phyloP scores from a whole-genome alignment of 2,329 filamentous ascomycete genomes.

The Penicillium occitanis region DNA sequence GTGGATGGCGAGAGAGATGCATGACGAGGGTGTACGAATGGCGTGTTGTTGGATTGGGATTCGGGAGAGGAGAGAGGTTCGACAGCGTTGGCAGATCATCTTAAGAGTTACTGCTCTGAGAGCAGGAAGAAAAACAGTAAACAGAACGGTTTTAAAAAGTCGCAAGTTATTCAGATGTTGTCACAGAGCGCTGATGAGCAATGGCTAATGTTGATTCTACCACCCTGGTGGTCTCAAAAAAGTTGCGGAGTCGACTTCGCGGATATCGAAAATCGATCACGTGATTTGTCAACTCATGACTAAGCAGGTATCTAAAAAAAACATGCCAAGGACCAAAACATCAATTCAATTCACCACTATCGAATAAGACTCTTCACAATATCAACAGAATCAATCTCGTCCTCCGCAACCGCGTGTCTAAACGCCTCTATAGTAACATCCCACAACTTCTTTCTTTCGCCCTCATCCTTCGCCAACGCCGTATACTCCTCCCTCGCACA shows the following conservation, averaged over 20 bases:
- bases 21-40: slow-evolving; percentile 31
- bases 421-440: slow-evolving; percentile 14
- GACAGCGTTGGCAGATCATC: slow-evolving; percentile 47
- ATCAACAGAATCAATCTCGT: slow-evolving; percentile 16
- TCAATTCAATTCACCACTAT: neutral
- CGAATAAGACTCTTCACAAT: slow-evolving; percentile 11
- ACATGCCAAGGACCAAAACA: no score
- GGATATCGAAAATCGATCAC: neutral
- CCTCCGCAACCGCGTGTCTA: slow-evolving; percentile 15
- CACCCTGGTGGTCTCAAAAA: neutral
- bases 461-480: slow-evolving; percentile 14
- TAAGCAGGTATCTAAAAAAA: neutral
- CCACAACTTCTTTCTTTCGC: slow-evolving; percentile 16
- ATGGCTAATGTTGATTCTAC: neutral
- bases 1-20: slow-evolving; percentile 31
- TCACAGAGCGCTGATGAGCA: neutral
- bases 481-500: slow-evolving; percentile 17
- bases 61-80: slow-evolving; percentile 41
- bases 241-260: slow-evolving; percentile 13
- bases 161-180: neutral
- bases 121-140: neutral
- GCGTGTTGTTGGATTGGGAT: slow-evolving; percentile 34
- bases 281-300: neutral
- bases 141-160: no score
- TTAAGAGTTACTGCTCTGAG: slow-evolving; percentile 12